Evolutionary conservation across 345 rosid genomes (phyloP).

Genomic region (Pistacia integerrima): DNA sequence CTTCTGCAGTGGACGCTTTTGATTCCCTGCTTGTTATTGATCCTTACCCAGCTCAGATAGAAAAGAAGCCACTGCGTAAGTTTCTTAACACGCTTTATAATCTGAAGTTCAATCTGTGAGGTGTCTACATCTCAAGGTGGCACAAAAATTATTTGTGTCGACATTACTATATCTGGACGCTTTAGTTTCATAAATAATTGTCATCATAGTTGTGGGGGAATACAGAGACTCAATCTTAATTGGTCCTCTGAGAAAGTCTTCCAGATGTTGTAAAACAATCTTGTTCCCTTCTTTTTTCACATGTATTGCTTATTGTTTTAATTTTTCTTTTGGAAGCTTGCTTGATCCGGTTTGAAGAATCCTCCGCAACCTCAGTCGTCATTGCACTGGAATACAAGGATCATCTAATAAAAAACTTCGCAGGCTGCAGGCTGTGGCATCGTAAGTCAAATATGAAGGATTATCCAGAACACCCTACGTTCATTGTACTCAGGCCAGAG

Average conservation of each 20-base stretch:
- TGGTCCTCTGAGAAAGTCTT: not conserved
- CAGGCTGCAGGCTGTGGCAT: conserved; percentile 59
- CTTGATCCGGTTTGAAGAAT: conserved; percentile 44
- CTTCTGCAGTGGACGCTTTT: conserved; percentile 60
- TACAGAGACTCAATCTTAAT: not conserved
- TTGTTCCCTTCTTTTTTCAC: not conserved
- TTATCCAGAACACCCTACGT: conserved; percentile 41
- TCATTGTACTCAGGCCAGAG: conserved; percentile 37
- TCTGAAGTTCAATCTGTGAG: not conserved
- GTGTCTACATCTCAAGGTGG: not conserved
- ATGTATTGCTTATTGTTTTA: not conserved
- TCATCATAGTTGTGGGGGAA: not conserved
- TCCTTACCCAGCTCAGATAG: conserved; percentile 12
- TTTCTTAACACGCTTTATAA: conserved; percentile 15
- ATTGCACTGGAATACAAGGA: conserved; percentile 35
- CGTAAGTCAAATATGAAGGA: conserved; percentile 38
- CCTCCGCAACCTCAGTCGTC: conserved; percentile 41
- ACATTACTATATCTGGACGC: not conserved
- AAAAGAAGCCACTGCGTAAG: conserved; percentile 39
- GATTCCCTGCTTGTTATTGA: conserved; percentile 34
- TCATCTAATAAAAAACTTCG: conserved; percentile 24
- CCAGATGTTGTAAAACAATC: conserved; percentile 3
- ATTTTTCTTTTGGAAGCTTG: conserved; percentile 37
- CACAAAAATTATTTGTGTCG: not conserved
- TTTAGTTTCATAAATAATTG: too few relatives aligned